Evolutionary conservation across 306 rosid genomes (phyloP).

Genomic region (Betula pendula): DNA sequence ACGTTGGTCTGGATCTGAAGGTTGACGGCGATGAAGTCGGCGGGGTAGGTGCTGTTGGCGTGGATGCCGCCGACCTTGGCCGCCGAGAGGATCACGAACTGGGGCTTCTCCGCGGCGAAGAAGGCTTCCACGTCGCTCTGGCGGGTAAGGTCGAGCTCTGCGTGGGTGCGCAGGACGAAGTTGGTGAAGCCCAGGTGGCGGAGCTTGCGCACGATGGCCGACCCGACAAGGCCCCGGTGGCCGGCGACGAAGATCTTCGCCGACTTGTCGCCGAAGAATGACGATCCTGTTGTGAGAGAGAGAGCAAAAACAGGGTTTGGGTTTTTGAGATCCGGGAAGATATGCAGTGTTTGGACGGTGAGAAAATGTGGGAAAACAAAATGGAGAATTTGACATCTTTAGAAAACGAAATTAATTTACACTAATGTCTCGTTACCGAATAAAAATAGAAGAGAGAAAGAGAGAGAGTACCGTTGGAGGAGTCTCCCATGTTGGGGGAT

Average conservation of each 20-base stretch:
- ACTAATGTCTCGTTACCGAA: conserved; percentile 23
- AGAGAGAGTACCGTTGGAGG: conserved; percentile 42
- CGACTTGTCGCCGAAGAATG: conserved; percentile 63
- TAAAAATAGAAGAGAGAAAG: conserved; percentile 9
- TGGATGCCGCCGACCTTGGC: conserved; percentile 99
- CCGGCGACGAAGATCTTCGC: conserved; percentile 94
- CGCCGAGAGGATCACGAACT: conserved; percentile 79
- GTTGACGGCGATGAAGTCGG: conserved; percentile 82
- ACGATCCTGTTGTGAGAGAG: conserved; percentile 34
- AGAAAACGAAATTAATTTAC: background rate
- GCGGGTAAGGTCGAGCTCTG: conserved; percentile 83
- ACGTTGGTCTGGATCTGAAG: conserved; percentile 93
- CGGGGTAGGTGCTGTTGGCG: conserved; percentile 93
- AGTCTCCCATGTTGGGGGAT: conserved; percentile 58
- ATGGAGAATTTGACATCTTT: background rate
- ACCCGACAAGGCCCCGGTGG: conserved; percentile 92
- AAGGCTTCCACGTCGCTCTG: conserved; percentile 84
- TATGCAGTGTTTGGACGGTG: conserved; percentile 1
- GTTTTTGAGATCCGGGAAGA: conserved; percentile 12
- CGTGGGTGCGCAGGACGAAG: conserved; percentile 65
- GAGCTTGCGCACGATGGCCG: conserved; percentile 86
- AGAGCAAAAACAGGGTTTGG: background rate
- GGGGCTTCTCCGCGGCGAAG: conserved; percentile 73
- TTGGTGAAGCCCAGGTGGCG: conserved; percentile 65
- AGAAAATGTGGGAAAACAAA: conserved; percentile 9